Conservation (phyloP, 73 alveolate genomes). For the Paramecium sonneborni region DNA sequence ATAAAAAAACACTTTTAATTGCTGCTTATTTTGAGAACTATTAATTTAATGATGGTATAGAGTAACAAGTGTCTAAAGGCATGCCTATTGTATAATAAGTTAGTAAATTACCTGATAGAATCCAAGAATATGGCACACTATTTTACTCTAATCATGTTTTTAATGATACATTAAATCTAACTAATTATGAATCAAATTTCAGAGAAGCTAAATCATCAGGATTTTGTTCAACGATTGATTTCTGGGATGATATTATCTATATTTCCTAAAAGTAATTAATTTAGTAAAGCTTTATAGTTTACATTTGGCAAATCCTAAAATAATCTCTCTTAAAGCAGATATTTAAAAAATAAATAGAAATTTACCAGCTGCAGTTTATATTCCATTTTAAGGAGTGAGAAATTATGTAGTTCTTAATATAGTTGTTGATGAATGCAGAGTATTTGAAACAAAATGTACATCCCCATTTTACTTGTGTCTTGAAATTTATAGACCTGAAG, state of each 20-base stretch:
- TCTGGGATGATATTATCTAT: slow-evolving; percentile 56
- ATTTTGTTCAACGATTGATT: slow-evolving; percentile 60
- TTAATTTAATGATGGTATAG: slow-evolving; percentile 1
- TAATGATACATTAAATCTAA: neutral
- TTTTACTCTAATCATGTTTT: neutral
- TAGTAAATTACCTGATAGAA: neutral
- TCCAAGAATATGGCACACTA: neutral
- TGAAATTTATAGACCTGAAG: slow-evolving; percentile 74
- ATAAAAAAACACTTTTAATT: neutral
- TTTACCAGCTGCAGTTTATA: slow-evolving; percentile 81
- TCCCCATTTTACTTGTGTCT: slow-evolving; percentile 75
- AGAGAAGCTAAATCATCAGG: slow-evolving; percentile 28
- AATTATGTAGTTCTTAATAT: slow-evolving; percentile 70
- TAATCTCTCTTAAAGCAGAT: slow-evolving; percentile 61
- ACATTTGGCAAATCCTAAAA: slow-evolving; percentile 58
- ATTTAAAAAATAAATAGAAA: slow-evolving; percentile 65
- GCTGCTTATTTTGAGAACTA: slow-evolving; percentile 17
- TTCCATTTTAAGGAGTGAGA: slow-evolving; percentile 76
- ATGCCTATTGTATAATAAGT: neutral
- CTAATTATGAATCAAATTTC: neutral
- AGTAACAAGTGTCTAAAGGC: neutral
- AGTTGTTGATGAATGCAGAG: slow-evolving; percentile 71
- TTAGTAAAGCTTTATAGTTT: neutral
- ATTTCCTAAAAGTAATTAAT: slow-evolving; percentile 13
- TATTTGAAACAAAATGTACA: slow-evolving; percentile 72